Conservation (phyloP, 139 green algal genomes). For the Chlamydomonas sp. region DNA sequence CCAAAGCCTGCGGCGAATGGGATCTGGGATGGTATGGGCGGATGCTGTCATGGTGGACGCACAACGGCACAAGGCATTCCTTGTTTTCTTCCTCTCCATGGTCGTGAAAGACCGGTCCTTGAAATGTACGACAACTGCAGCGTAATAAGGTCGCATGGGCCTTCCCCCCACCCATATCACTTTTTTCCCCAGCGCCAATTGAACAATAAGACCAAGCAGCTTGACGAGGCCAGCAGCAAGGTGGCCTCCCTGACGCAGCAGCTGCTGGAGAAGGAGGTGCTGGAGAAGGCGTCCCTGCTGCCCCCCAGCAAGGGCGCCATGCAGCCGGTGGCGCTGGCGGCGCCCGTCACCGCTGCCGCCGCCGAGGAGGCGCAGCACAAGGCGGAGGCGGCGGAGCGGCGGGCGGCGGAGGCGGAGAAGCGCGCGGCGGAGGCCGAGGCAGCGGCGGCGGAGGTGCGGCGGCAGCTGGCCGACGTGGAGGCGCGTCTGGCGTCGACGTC, state of each 20-base stretch:
- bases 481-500: not conserved
- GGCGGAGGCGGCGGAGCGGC: not conserved
- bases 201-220: constrained; percentile 25
- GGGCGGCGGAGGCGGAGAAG: not conserved
- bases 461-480: not conserved
- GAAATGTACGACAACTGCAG: too few species aligned
- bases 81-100: not conserved
- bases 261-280: constrained; percentile 1
- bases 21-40: too few species aligned
- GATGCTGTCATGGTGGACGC: too few species aligned
- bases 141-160: too few species aligned
- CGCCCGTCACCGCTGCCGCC: not conserved
- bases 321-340: not conserved
- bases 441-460: not conserved
- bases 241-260: constrained; percentile 18
- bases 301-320: not conserved
- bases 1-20: too few species aligned
- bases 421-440: not conserved
- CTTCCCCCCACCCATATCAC: too few species aligned
- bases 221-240: constrained; percentile 9
- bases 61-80: too few species aligned
- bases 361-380: not conserved
- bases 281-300: not conserved
- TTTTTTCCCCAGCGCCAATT: constrained; percentile 18
- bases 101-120: not conserved